phyloP scores from a whole-genome alignment of 2,329 filamentous ascomycete species.

The Aspergillus novoparasiticus region DNA sequence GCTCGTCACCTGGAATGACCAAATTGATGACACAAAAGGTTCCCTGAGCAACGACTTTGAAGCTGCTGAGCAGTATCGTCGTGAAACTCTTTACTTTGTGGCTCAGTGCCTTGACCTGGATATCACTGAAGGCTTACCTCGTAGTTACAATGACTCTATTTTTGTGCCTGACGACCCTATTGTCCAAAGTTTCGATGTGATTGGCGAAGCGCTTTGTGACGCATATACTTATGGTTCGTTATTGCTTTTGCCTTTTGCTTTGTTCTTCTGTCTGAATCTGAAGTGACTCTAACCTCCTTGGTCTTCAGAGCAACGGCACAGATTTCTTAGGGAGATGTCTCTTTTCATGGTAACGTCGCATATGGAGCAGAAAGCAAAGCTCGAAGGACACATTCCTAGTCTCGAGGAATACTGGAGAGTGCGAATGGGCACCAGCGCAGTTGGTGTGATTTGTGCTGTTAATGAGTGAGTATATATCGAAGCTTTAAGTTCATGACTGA shows the following conservation, averaged over 20 bases:
- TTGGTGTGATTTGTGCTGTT: background rate
- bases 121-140: background rate
- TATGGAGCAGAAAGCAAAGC: background rate
- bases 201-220: background rate
- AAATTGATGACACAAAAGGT: background rate
- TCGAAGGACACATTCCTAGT: background rate
- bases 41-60: background rate
- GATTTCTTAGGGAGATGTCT: background rate
- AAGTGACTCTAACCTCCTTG: background rate
- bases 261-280: background rate
- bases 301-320: background rate
- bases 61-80: background rate
- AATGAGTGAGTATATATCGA: background rate
- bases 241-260: background rate
- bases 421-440: background rate
- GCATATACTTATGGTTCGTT: background rate
- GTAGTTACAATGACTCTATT: background rate
- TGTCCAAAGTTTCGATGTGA: slow-evolving; percentile 1
- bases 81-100: background rate
- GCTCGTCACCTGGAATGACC: background rate
- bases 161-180: background rate
- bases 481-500: background rate
- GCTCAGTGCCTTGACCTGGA: background rate
- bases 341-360: background rate
- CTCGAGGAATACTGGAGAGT: background rate